Percentiles rank a stretch among this genome's conserved stretches.
Evolutionary conservation across 495 filamentous ascomycete genomes (phyloP).

Genomic region (Podospora sp.): DNA sequence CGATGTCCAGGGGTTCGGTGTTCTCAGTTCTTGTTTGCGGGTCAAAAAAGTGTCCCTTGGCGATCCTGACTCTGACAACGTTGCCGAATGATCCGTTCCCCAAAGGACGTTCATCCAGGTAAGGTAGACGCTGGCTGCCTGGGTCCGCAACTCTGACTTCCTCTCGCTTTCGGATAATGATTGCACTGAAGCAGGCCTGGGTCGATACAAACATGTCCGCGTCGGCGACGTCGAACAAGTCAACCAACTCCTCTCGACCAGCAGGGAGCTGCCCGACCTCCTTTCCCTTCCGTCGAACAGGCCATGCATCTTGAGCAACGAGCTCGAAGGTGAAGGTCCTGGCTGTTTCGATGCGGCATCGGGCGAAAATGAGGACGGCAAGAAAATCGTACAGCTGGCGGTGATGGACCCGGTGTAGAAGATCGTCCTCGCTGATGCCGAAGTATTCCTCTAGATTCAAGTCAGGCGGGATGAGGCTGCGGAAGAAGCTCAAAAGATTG

Average conservation of each 20-base stretch:
- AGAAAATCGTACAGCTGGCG: slow-evolving; percentile 34
- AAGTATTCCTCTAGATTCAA: slow-evolving; percentile 14
- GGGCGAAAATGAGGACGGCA: slow-evolving; percentile 36
- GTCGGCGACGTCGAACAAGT: slow-evolving; percentile 30
- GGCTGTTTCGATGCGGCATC: slow-evolving; percentile 36
- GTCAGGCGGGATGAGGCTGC: slow-evolving; percentile 23
- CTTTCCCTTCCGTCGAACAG: slow-evolving; percentile 2
- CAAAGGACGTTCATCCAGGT: slow-evolving; percentile 31
- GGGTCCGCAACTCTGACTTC: slow-evolving; percentile 29
- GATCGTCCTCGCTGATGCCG: slow-evolving; percentile 18
- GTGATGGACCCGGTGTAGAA: slow-evolving; percentile 28
- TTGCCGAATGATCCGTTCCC: slow-evolving; percentile 33
- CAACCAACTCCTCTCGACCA: slow-evolving; percentile 22
- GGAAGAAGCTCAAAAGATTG: slow-evolving; percentile 32
- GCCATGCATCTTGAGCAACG: slow-evolving; percentile 27
- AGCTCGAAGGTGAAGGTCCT: slow-evolving; percentile 33
- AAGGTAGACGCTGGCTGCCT: slow-evolving; percentile 37
- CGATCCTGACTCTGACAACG: slow-evolving; percentile 40
- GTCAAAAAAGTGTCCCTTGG: slow-evolving; percentile 39
- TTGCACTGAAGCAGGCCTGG: slow-evolving; percentile 41
- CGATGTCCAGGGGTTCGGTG: slow-evolving; percentile 21
- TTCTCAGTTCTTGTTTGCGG: slow-evolving; percentile 23
- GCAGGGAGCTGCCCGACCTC: slow-evolving; percentile 20
- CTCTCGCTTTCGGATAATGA: slow-evolving; percentile 35
- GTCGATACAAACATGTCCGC: slow-evolving; percentile 33